A percentile compares a stretch with the other conserved stretches of the same genome.
Evolutionary conservation across 306 rosid genomes (phyloP).

Genomic region (Mucuna pruriens): DNA sequence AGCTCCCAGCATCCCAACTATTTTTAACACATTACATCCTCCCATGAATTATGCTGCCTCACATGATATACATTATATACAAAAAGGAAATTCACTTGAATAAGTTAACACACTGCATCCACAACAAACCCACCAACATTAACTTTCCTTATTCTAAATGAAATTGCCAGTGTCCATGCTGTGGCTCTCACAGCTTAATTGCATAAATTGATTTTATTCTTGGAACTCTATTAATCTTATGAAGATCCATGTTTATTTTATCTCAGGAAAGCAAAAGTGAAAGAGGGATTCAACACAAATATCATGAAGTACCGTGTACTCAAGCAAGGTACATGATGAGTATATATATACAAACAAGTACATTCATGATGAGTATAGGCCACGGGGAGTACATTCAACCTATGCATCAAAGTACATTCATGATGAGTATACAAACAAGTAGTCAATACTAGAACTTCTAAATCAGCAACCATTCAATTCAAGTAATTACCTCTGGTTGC

Average conservation of each 20-base stretch:
- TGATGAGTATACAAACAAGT: not conserved
- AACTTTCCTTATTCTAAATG: not conserved
- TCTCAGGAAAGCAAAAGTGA: not conserved
- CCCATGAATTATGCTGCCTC: not conserved
- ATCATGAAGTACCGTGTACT: not conserved
- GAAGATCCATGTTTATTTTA: not conserved
- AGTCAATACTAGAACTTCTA: not conserved
- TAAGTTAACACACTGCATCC: not conserved
- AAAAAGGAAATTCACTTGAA: not conserved
- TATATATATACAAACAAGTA: too few species aligned
- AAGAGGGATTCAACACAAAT: not conserved
- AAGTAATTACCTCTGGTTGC: slow-evolving; percentile 84
- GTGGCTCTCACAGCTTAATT: not conserved
- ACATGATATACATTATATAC: not conserved
- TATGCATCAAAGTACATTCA: not conserved
- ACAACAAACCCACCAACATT: not conserved
- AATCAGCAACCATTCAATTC: not conserved
- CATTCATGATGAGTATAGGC: not conserved
- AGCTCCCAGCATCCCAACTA: not conserved
- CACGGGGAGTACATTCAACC: too few species aligned
- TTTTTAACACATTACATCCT: not conserved
- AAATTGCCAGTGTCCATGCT: not conserved
- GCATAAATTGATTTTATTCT: not conserved
- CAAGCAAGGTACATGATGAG: not conserved
- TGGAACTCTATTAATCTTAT: not conserved